Evolutionary conservation across 495 filamentous ascomycete species (phyloP), one percentile per base, ranked within the genome.

Genomic region (Penicillium parvum): DNA sequence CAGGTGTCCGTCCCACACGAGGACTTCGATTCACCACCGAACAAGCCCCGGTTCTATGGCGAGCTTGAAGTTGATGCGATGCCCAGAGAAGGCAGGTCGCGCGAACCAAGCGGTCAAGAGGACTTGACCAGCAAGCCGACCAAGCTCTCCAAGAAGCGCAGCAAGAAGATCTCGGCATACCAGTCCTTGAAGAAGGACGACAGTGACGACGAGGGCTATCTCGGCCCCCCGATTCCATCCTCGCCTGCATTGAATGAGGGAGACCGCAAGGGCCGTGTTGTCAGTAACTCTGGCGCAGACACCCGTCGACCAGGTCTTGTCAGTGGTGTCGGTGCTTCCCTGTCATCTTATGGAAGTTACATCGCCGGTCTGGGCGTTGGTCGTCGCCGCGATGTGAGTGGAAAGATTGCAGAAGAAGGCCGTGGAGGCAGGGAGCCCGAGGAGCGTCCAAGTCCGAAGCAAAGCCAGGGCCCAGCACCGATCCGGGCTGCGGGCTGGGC

Each of bases 341-440:
- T 55, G 69, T 47, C 63, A 67, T 58, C 80, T 65, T 52, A 83
- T 67, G 60, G 83, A 23, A 66, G 84, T 54, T 84, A 79, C 46
- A 76, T 79, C 17, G 61, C 76, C 10, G 74, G 72, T 12, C 53
- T 70, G 42, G 67, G 60, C 42, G 70, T 60, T 54, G 70, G 61
- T 44, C 66, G 63, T 51, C 61, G 68, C 50, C 72, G 89, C 37
- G 82, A 88, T 52, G 88, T 91, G 7, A 92, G 87, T 53, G 90
- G 88, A 3, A 88, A 88, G 63, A 67, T 87, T 33, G 90, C 82
- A 1, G 90, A 96, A 64, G 90, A 96, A 64, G 90, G 90, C 1
- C 70, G 83, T 28, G 78, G 77, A 3, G 72, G 73, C 7, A 55
- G 46, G 25, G 43, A 50, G 7, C 12, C 48, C 11, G 50, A 56